Base-by-base conservation (phyloP, 176 grass and related monocot genomes). In the Juncus effusus region DNA sequence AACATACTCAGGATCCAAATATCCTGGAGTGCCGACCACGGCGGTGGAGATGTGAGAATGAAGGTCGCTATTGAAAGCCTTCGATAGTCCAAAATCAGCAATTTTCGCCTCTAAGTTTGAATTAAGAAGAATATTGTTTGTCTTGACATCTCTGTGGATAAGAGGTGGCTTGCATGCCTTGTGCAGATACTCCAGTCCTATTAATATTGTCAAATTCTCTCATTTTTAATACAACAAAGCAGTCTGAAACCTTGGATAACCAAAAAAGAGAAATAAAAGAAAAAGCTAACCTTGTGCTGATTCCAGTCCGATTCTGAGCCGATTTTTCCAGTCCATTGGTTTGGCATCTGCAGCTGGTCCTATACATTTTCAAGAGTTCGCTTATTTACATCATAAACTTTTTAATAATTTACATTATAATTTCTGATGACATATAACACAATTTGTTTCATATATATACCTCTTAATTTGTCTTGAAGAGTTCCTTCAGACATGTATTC, bases 1-100 rank as follows among this genome's bases (percentile, higher is more conserved):
- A 19, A 51, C 80, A 19, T 80, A 88, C 85, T 88, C 80, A 4
- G 85, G 85, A 72, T 88, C 85, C 35, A 87, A 49, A 7, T 87
- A 87, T 72, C 79, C 80, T 0, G 71, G 65, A 19, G 84, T 87
- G n/a, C 85, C 85, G 6, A 77, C 73, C 6, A 83, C 73, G 9
- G 61, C 42, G 0, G 80, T 83, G 4, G 77, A 80, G 7, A 80
- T 60, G 64, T 80, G 72, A 62, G 72, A 69, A 13, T 76, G 65
- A 13, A 64, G 52, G 38, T 80, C 85, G 51, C 8, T 68, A 13
- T 80, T 62, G 67, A 88, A 76, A 54, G 73, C 73, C 51, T 79
- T 87, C 42, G 79, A 82, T 44, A 87, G 36, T 1, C 84, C 84
- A 8, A 87, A 87, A 54, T 87, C 84, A 3, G 84, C 75, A 40